Evolutionary conservation across 140 eudicot species (phyloP).

Genomic region (Erigeron philadelphicus): DNA sequence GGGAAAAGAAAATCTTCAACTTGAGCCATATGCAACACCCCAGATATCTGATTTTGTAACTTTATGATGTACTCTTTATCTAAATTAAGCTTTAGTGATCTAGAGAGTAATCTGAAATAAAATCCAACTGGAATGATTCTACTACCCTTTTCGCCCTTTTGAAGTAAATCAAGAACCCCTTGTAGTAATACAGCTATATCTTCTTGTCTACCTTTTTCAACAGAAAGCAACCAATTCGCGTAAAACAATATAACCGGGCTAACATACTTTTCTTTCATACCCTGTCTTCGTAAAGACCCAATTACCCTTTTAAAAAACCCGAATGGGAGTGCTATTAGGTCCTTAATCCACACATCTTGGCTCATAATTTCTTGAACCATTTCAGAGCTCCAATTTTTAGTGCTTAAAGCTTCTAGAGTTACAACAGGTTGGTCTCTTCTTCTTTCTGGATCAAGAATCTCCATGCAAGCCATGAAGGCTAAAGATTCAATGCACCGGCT

Average conservation of each 20-base stretch:
- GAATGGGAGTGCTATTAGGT: constrained; percentile 72
- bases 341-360: constrained; percentile 78
- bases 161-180: constrained; percentile 69
- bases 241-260: constrained; percentile 73
- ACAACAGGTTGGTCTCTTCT: constrained; percentile 64
- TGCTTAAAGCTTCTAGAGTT: constrained; percentile 54
- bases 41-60: constrained; percentile 58
- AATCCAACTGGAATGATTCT: constrained; percentile 78
- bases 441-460: constrained; percentile 96
- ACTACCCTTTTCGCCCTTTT: constrained; percentile 48
- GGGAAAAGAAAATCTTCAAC: constrained; percentile 67
- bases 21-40: constrained; percentile 61
- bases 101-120: constrained; percentile 63
- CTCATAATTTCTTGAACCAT: constrained; percentile 46
- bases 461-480: constrained; percentile 99
- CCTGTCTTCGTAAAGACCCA: constrained; percentile 79
- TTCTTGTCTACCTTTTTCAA: constrained; percentile 20
- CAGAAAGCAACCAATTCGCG: constrained; percentile 50
- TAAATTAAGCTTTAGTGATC: constrained; percentile 47
- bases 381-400: constrained; percentile 53
- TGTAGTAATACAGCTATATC: constrained; percentile 32
- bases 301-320: constrained; percentile 69
- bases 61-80: constrained; percentile 35
- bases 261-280: constrained; percentile 85
- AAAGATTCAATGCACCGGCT: constrained; percentile 92